Evolutionary conservation across 495 filamentous ascomycete species (phyloP), one percentile per base, ranked within the genome.

Genomic region (Penicillium ochrochloron): DNA sequence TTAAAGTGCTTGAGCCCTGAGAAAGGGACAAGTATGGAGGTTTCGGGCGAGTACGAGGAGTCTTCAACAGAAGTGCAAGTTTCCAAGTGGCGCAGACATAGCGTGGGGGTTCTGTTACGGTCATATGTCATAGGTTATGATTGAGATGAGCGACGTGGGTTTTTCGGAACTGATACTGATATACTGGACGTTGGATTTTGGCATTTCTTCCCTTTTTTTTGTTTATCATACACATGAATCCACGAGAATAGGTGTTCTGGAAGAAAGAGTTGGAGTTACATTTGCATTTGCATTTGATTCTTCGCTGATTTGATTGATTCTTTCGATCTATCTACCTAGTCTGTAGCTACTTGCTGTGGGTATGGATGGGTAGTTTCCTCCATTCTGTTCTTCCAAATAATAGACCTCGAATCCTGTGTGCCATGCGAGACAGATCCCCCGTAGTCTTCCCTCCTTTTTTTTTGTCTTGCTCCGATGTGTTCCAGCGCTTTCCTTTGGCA

Each of bases 221-320:
- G 23, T 61, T 61, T 58, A 59, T 50, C 56, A 59, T 63, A 59
- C 42, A 63, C 61, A 59, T 63, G 61, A 63, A 59, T 63, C 61
- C 57, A 63, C n/a, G 61, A 63, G 44, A 60, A 35, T 51, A 14
- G 61, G 61, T 63, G 61, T 63, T 63, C 46, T 58, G 55, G 61
- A 59, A 63, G 57, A 35, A 57, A 33, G 27, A 23, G 19, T 53
- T 46, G 59, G 59, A 60, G 55, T 59, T 59, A 55, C 61, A 63
- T 63, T 46, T 62, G 57, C 58, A 50, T 70, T 42, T 51, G 17
- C 39, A 27, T 27, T 27, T 27, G 25, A 27, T 27, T 46, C 2
- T 51, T 60, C 14, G 29, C 17, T 60, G 25, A 23, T 31, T 51
- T 52, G 48, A 52, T 60, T 35, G 8, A n/a, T n/a, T 27, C 42